Evolutionary conservation across 208 protist species (phyloP).

Genomic region (Leishmania lainsoni): DNA sequence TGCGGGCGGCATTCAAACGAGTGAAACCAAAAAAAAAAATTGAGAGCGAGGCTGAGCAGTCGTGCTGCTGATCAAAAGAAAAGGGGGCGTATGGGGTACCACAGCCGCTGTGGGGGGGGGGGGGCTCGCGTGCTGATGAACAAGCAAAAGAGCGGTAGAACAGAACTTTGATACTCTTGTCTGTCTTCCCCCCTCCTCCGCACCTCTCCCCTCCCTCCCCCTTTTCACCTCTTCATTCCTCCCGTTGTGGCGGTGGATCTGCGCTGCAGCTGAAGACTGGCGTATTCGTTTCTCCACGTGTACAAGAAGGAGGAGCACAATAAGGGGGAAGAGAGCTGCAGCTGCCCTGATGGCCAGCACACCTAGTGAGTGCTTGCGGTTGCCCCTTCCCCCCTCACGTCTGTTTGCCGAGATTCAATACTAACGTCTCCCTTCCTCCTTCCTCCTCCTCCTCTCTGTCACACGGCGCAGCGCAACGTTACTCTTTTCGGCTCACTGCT

Average conservation of each 20-base stretch:
- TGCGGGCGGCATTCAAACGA: not conserved
- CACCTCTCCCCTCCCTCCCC: no score
- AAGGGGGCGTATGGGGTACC: not conserved
- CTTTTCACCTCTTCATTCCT: not conserved
- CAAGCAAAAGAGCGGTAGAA: not conserved
- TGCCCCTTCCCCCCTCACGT: not conserved
- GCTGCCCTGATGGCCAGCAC: slow-evolving; percentile 3
- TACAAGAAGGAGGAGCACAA: not conserved
- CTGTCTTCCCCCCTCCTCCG: not conserved
- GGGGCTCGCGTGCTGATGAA: not conserved
- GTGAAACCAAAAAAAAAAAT: no score
- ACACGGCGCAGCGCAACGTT: not conserved
- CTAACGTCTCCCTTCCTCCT: not conserved
- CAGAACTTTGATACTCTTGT: not conserved
- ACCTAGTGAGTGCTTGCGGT: not conserved
- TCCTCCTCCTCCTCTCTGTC: no score
- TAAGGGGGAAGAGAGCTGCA: not conserved
- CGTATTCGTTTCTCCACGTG: not conserved
- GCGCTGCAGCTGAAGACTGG: not conserved
- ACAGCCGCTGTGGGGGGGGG: not conserved
- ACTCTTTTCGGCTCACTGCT: not conserved
- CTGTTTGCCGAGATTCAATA: not conserved
- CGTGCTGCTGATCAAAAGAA: not conserved
- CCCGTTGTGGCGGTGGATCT: not conserved
- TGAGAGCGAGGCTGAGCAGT: not conserved